Conservation (phyloP, 2,329 filamentous ascomycete species). For the Arthrobotrys entomopaga region DNA sequence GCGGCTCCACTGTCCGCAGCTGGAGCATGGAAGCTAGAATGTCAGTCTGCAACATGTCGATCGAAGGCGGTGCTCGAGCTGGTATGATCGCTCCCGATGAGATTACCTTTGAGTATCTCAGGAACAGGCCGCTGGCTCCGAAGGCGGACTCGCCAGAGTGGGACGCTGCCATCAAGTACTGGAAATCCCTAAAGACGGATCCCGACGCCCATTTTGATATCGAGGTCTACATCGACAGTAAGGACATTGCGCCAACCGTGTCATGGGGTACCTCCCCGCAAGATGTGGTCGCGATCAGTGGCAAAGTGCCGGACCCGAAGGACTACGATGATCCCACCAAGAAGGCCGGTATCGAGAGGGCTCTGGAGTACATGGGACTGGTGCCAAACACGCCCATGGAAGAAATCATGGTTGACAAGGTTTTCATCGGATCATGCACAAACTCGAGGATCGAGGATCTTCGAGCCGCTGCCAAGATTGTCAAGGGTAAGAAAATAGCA, state of each 20-base stretch:
- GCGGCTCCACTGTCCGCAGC: slow-evolving; percentile 86
- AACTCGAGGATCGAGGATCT: slow-evolving; percentile 97
- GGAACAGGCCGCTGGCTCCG: slow-evolving; percentile 87
- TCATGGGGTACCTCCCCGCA: slow-evolving; percentile 98
- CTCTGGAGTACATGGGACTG: slow-evolving; percentile 96
- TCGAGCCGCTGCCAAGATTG: slow-evolving; percentile 83
- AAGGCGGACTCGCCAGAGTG: slow-evolving; percentile 85
- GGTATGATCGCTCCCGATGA: slow-evolving; percentile 98
- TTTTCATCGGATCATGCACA: slow-evolving; percentile 98
- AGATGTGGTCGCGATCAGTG: slow-evolving; percentile 94
- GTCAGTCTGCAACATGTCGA: slow-evolving; percentile 99
- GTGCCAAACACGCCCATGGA: slow-evolving; percentile 86
- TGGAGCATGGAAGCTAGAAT: slow-evolving; percentile 97
- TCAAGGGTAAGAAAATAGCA: slow-evolving; percentile 87
- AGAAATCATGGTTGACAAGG: slow-evolving; percentile 91
- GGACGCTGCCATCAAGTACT: slow-evolving; percentile 88
- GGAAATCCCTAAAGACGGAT: slow-evolving; percentile 86
- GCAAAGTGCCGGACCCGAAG: slow-evolving; percentile 87
- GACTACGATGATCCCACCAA: slow-evolving; percentile 82
- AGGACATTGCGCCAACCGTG: slow-evolving; percentile 91
- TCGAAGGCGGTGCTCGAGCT: slow-evolving; percentile 92
- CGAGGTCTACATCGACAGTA: slow-evolving; percentile 87
- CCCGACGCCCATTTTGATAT: slow-evolving; percentile 88
- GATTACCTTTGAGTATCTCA: slow-evolving; percentile 92
- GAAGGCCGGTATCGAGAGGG: slow-evolving; percentile 80